Percentiles rank a stretch among this genome's conserved stretches.
Evolutionary conservation across 306 rosid species (phyloP).

Genomic region (Pyrus bretschneideri): DNA sequence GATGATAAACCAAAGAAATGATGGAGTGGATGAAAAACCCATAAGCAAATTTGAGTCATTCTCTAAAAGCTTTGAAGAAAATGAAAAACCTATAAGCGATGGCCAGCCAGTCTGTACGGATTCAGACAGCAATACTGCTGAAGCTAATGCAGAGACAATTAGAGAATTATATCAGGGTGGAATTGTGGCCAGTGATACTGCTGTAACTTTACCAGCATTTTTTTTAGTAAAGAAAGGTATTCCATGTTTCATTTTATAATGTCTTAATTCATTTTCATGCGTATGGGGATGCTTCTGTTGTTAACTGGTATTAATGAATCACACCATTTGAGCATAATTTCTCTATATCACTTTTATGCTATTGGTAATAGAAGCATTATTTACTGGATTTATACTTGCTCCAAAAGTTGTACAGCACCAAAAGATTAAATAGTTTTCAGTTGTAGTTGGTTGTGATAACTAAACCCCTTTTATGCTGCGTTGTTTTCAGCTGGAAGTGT

Average conservation of each 20-base stretch:
- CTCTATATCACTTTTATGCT: not conserved
- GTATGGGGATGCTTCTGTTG: not conserved
- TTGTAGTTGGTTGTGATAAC: not conserved
- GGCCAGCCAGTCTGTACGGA: not conserved
- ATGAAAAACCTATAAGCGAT: too few relatives aligned
- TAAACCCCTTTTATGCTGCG: not conserved
- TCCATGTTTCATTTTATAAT: not conserved
- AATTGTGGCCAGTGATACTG: not conserved
- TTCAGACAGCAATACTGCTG: not conserved
- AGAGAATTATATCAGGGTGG: not conserved
- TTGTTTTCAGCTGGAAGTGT: not conserved
- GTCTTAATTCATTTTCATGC: not conserved
- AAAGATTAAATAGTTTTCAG: not conserved
- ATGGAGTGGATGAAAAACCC: not conserved
- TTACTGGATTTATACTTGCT: not conserved
- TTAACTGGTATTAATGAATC: not conserved
- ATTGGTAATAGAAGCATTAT: not conserved
- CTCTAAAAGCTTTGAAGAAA: too few relatives aligned
- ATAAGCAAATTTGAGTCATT: not conserved
- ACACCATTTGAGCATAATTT: not conserved
- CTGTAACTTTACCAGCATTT: not conserved
- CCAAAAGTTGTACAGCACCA: not conserved
- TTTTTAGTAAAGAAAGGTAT: slow-evolving; percentile 1
- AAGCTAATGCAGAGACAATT: not conserved
- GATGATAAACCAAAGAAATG: not conserved